Evolutionary conservation across 768 basidiomycete species (phyloP).

Genomic region (Auriculariales sp.): DNA sequence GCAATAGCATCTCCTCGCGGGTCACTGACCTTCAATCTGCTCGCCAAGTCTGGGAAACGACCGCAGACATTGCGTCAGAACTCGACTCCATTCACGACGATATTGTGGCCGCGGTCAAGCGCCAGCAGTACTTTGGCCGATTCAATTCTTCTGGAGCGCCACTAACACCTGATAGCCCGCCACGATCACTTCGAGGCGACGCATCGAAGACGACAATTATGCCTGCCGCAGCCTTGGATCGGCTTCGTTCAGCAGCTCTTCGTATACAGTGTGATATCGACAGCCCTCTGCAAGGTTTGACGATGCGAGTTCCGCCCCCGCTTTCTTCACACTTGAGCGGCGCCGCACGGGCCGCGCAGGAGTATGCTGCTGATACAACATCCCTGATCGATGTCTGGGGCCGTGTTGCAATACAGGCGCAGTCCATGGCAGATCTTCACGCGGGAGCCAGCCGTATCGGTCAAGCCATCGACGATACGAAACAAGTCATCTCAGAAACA

Average conservation of each 20-base stretch:
- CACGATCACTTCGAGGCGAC: background rate
- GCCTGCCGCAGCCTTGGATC: constrained; percentile 44
- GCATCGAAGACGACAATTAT: constrained; percentile 23
- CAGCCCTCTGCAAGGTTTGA: constrained; percentile 26
- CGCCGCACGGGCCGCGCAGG: too few species aligned
- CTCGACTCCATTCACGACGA: background rate
- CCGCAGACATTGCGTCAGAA: background rate
- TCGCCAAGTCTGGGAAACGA: background rate
- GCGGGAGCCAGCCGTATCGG: too few species aligned
- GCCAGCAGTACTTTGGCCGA: background rate
- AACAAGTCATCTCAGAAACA: too few species aligned
- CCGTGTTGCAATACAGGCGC: too few species aligned
- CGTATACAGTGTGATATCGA: constrained; percentile 34
- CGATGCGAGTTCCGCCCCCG: too few species aligned
- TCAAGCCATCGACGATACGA: too few species aligned
- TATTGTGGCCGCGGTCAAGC: background rate
- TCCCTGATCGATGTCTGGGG: too few species aligned
- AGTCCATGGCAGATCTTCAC: too few species aligned
- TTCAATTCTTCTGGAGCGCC: background rate
- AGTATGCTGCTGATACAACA: too few species aligned
- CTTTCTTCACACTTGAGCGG: too few species aligned
- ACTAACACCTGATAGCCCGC: background rate
- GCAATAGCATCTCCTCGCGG: too few species aligned
- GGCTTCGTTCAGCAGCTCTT: constrained; percentile 43
- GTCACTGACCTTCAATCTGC: background rate